A percentile compares a stretch with the other conserved stretches of the same genome.
Conservation (phyloP, 73 alveolate genomes). For the Paraurostyla sp. region DNA sequence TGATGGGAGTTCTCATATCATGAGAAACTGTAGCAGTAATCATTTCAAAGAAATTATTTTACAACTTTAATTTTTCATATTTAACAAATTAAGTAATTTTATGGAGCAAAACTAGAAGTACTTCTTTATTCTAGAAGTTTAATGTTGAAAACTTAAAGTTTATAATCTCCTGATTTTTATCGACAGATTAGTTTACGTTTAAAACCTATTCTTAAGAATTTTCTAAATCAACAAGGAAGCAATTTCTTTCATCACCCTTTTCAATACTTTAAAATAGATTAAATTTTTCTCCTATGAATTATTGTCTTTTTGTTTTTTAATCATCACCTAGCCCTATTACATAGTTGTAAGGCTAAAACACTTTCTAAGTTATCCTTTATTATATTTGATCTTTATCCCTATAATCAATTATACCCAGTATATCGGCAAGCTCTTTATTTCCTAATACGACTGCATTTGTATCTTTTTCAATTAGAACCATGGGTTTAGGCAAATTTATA, state of each 20-base stretch:
- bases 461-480: not conserved
- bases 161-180: not conserved
- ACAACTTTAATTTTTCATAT: slow-evolving; percentile 26
- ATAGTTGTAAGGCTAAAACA: slow-evolving; percentile 6
- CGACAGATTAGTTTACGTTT: not conserved
- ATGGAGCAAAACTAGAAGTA: not conserved
- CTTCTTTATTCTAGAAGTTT: not conserved
- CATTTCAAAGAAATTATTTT: slow-evolving; percentile 33
- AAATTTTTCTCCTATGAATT: not conserved
- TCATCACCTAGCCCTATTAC: slow-evolving; percentile 29
- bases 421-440: not conserved
- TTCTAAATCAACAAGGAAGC: not conserved
- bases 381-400: not conserved
- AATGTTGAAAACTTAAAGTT: not conserved
- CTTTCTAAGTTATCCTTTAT: not conserved
- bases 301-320: not conserved
- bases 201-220: not conserved
- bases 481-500: not conserved
- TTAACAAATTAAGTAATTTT: slow-evolving; percentile 3
- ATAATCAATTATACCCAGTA: not conserved
- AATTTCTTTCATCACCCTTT: not conserved
- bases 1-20: slow-evolving; percentile 33
- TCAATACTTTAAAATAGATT: not conserved
- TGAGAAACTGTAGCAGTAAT: slow-evolving; percentile 50
- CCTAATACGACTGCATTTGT: not conserved